phyloP scores from a whole-genome alignment of 176 grass and related monocot genomes.

The Coix lacrymajobi region DNA sequence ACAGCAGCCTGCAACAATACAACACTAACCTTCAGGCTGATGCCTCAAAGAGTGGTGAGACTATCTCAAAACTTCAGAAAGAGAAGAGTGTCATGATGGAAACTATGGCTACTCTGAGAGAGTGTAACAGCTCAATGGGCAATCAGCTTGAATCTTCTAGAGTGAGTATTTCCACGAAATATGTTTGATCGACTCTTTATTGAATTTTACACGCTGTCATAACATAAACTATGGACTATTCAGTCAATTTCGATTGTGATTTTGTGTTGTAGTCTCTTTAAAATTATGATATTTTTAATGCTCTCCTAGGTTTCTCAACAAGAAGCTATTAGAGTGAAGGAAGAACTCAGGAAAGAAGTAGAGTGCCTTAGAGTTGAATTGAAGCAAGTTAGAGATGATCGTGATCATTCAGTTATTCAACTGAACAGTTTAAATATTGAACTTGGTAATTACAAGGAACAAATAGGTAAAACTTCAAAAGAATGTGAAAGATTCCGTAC shows the following conservation, averaged over 20 bases:
- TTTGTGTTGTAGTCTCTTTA: not conserved
- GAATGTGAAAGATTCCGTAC: constrained; percentile 36
- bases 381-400: constrained; percentile 65
- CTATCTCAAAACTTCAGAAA: constrained; percentile 65
- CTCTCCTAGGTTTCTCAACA: constrained; percentile 64
- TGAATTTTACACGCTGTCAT: not conserved
- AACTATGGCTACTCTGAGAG: constrained; percentile 52
- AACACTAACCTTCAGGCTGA: constrained; percentile 93
- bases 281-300: not conserved
- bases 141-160: constrained; percentile 70
- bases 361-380: constrained; percentile 64
- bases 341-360: constrained; percentile 67
- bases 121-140: constrained; percentile 60
- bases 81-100: constrained; percentile 88
- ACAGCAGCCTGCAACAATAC: constrained; percentile 82
- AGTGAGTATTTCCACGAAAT: constrained; percentile 25
- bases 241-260: not conserved
- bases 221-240: not conserved
- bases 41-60: constrained; percentile 55
- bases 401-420: constrained; percentile 47
- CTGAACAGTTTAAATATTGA: constrained; percentile 48
- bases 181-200: not conserved
- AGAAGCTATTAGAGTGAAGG: constrained; percentile 70
- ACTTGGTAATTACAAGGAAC: constrained; percentile 39
- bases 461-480: constrained; percentile 34